Evolutionary conservation across 1,139 yeast species (phyloP).

Genomic region (Hyphopichia fennica): DNA sequence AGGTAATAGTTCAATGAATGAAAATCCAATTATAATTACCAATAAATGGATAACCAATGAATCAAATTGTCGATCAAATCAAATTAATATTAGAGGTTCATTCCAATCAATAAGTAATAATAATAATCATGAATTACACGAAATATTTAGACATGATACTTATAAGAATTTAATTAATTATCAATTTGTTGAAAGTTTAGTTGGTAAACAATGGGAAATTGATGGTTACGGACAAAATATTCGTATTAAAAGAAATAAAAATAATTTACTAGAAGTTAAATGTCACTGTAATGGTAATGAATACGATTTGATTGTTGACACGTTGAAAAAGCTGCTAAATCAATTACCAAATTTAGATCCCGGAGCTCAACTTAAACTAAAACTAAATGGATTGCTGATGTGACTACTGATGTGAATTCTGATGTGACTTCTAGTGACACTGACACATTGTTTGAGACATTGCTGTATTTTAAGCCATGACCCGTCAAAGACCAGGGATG

Average conservation of each 20-base stretch:
- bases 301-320: neutral
- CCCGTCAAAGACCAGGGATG: too few relatives aligned
- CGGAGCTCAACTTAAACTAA: too few relatives aligned
- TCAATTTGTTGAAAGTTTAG: conserved; percentile 7
- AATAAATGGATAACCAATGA: too few relatives aligned
- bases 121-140: conserved; percentile 8
- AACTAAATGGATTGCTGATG: too few relatives aligned
- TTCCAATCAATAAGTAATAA: neutral
- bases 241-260: neutral
- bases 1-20: neutral
- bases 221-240: neutral
- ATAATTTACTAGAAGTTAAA: conserved; percentile 4
- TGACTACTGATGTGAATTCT: too few relatives aligned
- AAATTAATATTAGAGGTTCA: too few relatives aligned
- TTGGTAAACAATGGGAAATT: conserved; percentile 4
- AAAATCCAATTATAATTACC: too few relatives aligned
- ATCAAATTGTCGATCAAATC: too few relatives aligned
- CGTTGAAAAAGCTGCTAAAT: neutral
- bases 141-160: conserved; percentile 10
- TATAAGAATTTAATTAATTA: conserved; percentile 11
- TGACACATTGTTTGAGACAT: too few relatives aligned
- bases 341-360: too few relatives aligned
- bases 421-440: too few relatives aligned
- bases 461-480: too few relatives aligned
- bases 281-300: conserved; percentile 10